These are phyloP conservation scores for Tuber borchii DNA, from an alignment of 495 filamentous ascomycete species.

Conservation along the genomic window DNA sequence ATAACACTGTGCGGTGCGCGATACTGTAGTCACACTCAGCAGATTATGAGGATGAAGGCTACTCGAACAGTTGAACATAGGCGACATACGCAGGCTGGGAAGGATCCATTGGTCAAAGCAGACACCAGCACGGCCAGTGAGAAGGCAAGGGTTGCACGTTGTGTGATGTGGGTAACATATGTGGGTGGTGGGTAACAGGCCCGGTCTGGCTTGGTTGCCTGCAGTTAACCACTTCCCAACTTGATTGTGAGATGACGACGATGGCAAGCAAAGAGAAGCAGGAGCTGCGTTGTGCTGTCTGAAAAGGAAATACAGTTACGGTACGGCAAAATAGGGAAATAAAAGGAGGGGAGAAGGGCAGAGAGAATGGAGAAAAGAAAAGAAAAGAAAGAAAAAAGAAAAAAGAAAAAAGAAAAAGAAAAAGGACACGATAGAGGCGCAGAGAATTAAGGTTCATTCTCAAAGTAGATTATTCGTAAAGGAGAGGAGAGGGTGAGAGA, in stretches of 20 bases:
- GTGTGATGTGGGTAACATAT: conserved; percentile 42
- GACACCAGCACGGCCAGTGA: conserved; percentile 35
- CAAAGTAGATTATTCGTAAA: background rate
- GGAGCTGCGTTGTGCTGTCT: background rate
- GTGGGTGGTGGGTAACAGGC: conserved; percentile 1
- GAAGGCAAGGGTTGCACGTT: conserved; percentile 39
- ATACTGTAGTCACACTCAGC: background rate
- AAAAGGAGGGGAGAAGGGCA: background rate
- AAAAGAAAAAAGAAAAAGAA: too few relatives aligned
- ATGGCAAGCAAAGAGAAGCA: conserved; percentile 42
- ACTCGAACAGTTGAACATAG: background rate
- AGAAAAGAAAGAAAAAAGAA: too few relatives aligned
- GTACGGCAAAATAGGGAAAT: background rate
- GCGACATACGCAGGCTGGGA: background rate
- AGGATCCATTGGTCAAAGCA: background rate
- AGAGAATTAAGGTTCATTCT: background rate
- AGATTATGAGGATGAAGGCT: background rate
- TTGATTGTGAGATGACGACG: conserved; percentile 51
- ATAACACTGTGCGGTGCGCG: background rate
- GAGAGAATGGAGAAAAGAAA: background rate
- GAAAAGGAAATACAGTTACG: background rate
- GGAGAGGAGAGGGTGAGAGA: background rate
- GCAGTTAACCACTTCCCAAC: conserved; percentile 45
- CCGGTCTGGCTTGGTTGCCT: conserved; percentile 44
- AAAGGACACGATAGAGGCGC: background rate